Evolutionary conservation across 1,139 yeast genomes (phyloP).

Genomic region (Suhomyces bokatorum): DNA sequence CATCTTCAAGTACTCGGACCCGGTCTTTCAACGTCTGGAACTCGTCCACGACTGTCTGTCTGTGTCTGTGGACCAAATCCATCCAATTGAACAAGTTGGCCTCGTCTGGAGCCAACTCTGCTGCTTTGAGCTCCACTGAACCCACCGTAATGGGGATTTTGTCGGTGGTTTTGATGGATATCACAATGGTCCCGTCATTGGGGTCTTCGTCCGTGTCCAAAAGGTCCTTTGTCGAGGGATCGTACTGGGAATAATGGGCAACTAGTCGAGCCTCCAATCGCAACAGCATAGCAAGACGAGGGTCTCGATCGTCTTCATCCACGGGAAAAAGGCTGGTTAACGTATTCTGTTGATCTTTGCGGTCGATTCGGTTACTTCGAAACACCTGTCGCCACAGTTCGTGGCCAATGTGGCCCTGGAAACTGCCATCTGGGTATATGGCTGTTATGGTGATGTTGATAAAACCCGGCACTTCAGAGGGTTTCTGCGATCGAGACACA

Average conservation of each 20-base stretch:
- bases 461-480: conserved; percentile 14
- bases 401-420: conserved; percentile 14
- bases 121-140: conserved; percentile 19
- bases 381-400: conserved; percentile 3
- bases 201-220: conserved; percentile 20
- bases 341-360: conserved; percentile 3
- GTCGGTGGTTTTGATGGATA: conserved; percentile 26
- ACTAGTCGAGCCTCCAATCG: conserved; percentile 6
- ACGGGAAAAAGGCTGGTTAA: conserved; percentile 10
- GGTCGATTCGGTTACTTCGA: conserved; percentile 1
- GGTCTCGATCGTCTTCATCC: conserved; percentile 8
- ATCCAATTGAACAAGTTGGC: conserved; percentile 33
- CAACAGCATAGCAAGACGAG: not conserved
- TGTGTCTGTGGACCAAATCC: conserved; percentile 21
- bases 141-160: conserved; percentile 30
- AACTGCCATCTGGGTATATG: conserved; percentile 22
- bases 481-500: conserved; percentile 5
- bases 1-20: conserved; percentile 8
- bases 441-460: conserved; percentile 20
- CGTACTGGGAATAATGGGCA: conserved; percentile 16
- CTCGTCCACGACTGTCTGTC: conserved; percentile 8
- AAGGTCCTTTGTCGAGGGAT: conserved; percentile 18
- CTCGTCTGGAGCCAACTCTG: conserved; percentile 19
- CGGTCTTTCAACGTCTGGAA: conserved; percentile 11
- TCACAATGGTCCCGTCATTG: conserved; percentile 15